Base-by-base conservation (phyloP, 192 early-diverging fungal genomes). In the Dissophora ornata region DNA sequence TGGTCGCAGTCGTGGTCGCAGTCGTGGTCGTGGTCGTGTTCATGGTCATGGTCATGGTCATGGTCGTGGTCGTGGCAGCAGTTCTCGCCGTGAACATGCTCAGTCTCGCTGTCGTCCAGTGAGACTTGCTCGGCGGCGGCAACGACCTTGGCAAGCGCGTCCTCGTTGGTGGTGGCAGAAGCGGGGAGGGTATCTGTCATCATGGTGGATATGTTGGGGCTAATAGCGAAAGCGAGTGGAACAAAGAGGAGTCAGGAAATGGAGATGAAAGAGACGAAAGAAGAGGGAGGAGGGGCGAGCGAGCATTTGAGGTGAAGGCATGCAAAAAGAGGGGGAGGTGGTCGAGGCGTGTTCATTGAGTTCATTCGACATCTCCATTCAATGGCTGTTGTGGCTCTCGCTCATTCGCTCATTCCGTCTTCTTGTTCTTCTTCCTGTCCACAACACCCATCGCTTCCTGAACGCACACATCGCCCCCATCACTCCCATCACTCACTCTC, bases 81-180 rank as follows among this genome's bases (percentile, higher is more conserved):
- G 64, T 77, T 67, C 53, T 67, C 64, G 47, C 62, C 73, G 53
- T 77, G 73, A 50, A 67, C 59, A 36, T 77, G 73, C 11, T 45
- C 58, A 7, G 26, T n/a, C 25, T 47, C 40, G 11, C 45, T 53
- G 34, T 61, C 71, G 57, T 67, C 46, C 41, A 77, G 57, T 32
- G 55, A 54, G 57, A 67, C 28, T 22, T 61, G 28, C n/a, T 61
- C 57, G 33, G 63, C 51, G 22, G 55, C 38, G 16, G 56, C 48
- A 19, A 58, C 38, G 62, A 67, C 40, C 22, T 67, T 57, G n/a
- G 53, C 61, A 18, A 63, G 28, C 34, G 61, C 30, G 49, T 44
- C 56, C 30, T 54, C 63, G 25, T 41, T 59, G 19, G 36, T 44
- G 47, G 29, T 16, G 16, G 56, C 67, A 19, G 36, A 29, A 36